Base-by-base conservation (phyloP, 169 alveolate species). In the Plasmodium blacklocki region DNA sequence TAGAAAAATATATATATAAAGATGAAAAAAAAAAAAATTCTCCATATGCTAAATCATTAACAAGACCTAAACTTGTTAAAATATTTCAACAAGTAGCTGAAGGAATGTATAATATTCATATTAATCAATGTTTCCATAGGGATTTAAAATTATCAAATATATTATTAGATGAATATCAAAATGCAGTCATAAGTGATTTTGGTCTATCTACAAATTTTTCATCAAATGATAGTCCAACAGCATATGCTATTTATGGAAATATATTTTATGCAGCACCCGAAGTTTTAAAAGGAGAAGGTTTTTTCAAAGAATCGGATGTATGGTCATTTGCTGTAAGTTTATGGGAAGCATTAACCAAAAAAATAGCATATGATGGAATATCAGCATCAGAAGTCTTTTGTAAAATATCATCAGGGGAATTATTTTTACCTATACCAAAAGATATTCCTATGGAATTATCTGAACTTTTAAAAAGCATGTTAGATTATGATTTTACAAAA, bases 181-280 rank as follows among this genome's bases (percentile, higher is more conserved):
- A 83, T 86, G 95, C 94, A 6, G 78, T 89, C 49, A 92, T 92
- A 59, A 89, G 93, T 5, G 95, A 92, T 73, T 92, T 92, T 88
- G 95, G 95, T 12, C 85, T 92, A 14, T 88, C 95, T 45, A 72
- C 93, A 4, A 52, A 86, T 56, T 85, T 88, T 58, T 92, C 92
- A 18, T 6, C 70, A 39, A 83, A 63, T 67, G 92, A 78, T 54
- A 87, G 92, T 21, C 92, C 92, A 49, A 88, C 93, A 74, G 89
- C 93, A n/a, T 88, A 86, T 68, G 90, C 95, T 3, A 89, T 85
- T 15, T 92, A 75, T 88, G 95, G 95, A 14, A 92, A 92, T 66
- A 88, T 78, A 26, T 92, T 89, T 88, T 92, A 92, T 78, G 95
- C 95, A 2, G 95, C 95, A 11, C 95, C 95, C 0, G 95, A 92